Conservation (phyloP, 2,329 filamentous ascomycete species). For the Dactylellina drechsleri region DNA sequence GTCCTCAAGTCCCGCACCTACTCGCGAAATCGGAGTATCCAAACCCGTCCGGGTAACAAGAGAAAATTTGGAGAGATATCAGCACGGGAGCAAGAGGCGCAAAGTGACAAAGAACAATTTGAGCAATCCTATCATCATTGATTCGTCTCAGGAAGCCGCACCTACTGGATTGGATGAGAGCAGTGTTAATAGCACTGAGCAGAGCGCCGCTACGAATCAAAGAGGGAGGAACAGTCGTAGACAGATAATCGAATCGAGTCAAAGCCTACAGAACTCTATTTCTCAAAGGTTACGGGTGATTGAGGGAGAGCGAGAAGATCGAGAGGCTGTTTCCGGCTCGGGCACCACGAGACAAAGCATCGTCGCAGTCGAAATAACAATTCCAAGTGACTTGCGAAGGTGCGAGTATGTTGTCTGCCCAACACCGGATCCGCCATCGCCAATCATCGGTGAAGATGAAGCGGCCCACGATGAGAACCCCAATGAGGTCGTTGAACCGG, state of each 20-base stretch:
- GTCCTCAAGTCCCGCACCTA: conserved; percentile 25
- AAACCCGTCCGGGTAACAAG: conserved; percentile 7
- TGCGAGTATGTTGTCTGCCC: conserved; percentile 22
- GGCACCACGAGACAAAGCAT: neutral
- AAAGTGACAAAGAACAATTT: conserved; percentile 1
- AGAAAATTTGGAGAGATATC: conserved; percentile 15
- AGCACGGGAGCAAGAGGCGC: conserved; percentile 8
- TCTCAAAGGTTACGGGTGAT: neutral
- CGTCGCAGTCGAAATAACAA: conserved; percentile 22
- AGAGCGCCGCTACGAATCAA: conserved; percentile 1
- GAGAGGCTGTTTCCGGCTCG: neutral
- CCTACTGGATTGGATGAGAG: neutral
- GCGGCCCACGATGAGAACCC: neutral
- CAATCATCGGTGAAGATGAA: neutral
- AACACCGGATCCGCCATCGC: conserved; percentile 16
- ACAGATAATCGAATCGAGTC: conserved; percentile 36
- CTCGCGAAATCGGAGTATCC: neutral
- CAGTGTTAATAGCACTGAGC: neutral
- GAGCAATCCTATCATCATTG: conserved; percentile 25
- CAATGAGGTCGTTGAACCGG: neutral
- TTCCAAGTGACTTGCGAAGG: neutral
- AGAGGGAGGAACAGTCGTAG: conserved; percentile 19
- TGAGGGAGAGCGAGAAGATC: neutral
- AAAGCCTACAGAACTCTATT: conserved; percentile 7
- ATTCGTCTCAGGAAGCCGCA: conserved; percentile 25